phyloP scores from a whole-genome alignment of 2,329 filamentous ascomycete genomes.

The Aspergillus sp. region DNA sequence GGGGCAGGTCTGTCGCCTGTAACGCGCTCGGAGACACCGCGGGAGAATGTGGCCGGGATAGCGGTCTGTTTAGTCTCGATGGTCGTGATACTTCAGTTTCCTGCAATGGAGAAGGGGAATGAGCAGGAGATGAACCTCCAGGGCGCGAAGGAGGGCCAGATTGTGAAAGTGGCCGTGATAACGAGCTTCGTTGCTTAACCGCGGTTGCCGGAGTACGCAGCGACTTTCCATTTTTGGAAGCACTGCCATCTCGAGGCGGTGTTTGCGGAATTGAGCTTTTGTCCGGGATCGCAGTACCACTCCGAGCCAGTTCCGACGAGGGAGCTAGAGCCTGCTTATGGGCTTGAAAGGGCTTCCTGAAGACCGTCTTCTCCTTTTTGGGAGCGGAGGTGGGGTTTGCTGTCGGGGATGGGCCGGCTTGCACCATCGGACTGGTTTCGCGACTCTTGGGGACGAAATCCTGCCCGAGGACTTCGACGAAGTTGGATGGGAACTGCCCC shows the following conservation, averaged over 20 bases:
- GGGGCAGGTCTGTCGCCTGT: conserved; percentile 9
- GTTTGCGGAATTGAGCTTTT: conserved; percentile 27
- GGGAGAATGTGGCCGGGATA: conserved; percentile 18
- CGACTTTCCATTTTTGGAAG: conserved; percentile 22
- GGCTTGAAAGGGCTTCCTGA: conserved; percentile 57
- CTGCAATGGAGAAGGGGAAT: conserved; percentile 16
- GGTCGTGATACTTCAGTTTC: conserved; percentile 8
- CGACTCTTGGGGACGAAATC: conserved; percentile 62
- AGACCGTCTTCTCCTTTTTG: conserved; percentile 50
- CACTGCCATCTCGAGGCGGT: conserved; percentile 25
- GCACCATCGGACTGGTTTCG: conserved; percentile 43
- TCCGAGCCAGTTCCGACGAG: conserved; percentile 23
- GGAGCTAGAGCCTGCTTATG: conserved; percentile 44
- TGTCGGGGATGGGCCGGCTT: conserved; percentile 40
- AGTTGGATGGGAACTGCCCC: conserved; percentile 93
- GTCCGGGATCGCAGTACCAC: conserved; percentile 26
- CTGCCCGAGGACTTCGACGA: conserved; percentile 80
- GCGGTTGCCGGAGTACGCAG: conserved; percentile 29
- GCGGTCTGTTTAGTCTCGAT: background rate
- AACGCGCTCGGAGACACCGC: conserved; percentile 10
- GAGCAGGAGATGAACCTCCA: conserved; percentile 10
- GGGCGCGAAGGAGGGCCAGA: conserved; percentile 15
- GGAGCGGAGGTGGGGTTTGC: conserved; percentile 41
- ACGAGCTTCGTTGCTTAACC: conserved; percentile 28
- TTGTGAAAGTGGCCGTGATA: conserved; percentile 25